Base-by-base conservation (phyloP, 1,139 yeast species). In the Zygoascus meyerae region DNA sequence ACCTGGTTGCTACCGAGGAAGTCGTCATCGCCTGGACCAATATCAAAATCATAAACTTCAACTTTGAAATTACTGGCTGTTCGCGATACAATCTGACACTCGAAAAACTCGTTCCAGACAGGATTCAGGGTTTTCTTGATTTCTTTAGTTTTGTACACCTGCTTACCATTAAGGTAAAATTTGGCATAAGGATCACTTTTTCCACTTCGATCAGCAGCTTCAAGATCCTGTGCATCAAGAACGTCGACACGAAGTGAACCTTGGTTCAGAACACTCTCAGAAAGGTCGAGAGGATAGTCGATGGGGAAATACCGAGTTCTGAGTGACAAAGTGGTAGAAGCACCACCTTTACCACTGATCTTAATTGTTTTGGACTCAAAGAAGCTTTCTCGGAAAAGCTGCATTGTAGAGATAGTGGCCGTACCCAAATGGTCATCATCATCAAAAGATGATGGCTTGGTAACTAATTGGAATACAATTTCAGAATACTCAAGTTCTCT, bases 121-220 rank as follows among this genome's bases (percentile, higher is more conserved):
- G 99, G 99, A 49, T 84, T 78, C 57, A 92, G 75, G 0, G 97
- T 87, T 73, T 81, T 89, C 74, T 90, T 92, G 53, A 78, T 70
- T 39, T 82, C 82, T 66, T 86, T 83, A 36, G 96, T 78, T 71
- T 86, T 87, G 71, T 71, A 79, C 8, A 81, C 79, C 52, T 75
- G 72, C 42, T 70, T 75, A 28, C 82, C 81, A 62, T 86, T 79
- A 60, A 87, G 66, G 58, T 68, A 78, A 50, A 86, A 74, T 59
- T 81, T 77, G 49, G 81, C 74, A 61, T 81, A 92, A 51, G 99
- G 99, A 67, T 92, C 99, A 7, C 96, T 86, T 63, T 83, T 84
- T 47, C 97, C 97, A 55, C 84, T 83, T 26, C 86, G 72, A 65
- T 92, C 99, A 21, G 92, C 94, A 11, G 95, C 74, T 44, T 83